Evolutionary conservation across 495 filamentous ascomycete genomes (phyloP), one percentile per base, ranked within the genome.

Genomic region (Sporormia fimetaria): DNA sequence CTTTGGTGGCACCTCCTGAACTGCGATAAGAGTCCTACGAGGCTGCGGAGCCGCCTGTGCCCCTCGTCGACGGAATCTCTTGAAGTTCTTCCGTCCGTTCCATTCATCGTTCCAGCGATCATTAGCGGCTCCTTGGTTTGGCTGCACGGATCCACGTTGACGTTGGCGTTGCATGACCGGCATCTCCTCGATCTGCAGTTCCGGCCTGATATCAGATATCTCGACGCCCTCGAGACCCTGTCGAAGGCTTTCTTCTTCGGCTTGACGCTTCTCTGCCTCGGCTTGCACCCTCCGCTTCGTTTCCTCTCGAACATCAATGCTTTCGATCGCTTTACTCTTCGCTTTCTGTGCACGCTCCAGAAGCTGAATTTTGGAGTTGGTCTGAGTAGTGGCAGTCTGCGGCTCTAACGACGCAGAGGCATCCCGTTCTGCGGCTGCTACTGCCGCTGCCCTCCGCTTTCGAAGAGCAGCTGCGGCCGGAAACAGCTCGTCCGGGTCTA

Each of bases 41-140:
- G 23, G 3, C 21, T 40, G 39, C 15, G 40, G 39, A 6, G 34
- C 48, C 8, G 40, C 12, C 35, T 42, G 45, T 20, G 31, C 41
- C 24, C 72, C 76, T 32, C 74, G 71, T 40, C 75, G 73, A 3
- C 75, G 71, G 49, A 98, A 98, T 49, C 74, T 79, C 61, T 98
- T 98, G 67, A 95, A 98, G 51, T 98, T 96, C 63, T 86, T 92
- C 4, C 88, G 74, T 0, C 92, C 90, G 55, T 95, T 94, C 92
- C 92, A 98, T 24, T 69, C 67, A 2, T 85, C 78, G 52, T 95
- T 76, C 90, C 92, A 95, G 16, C 86, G 72, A 7, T 73, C 70
- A 37, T 69, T 68, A 4, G 29, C 67, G 64, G 21, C 60, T 37
- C n/a, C 24, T 16, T 37, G 20, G 2, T 20, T 23, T 16, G 18